Conservation (phyloP, 2,329 filamentous ascomycete genomes). For the Ambrosiella beaveri region DNA sequence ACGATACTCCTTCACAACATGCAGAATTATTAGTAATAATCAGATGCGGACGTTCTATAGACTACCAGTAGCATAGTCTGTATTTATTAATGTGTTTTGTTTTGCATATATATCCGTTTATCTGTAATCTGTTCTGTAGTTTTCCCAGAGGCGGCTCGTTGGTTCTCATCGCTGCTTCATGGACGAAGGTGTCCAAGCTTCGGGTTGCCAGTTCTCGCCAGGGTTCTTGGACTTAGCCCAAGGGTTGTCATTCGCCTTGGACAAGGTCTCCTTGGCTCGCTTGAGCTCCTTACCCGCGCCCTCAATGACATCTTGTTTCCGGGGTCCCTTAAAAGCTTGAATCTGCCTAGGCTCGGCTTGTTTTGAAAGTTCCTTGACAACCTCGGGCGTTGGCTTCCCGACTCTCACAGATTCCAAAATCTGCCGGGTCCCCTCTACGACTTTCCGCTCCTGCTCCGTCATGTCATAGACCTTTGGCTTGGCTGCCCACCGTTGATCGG, state of each 20-base stretch:
- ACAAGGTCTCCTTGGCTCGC: conserved; percentile 5
- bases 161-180: conserved; percentile 18
- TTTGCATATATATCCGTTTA: background rate
- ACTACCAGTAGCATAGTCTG: background rate
- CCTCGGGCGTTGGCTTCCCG: background rate
- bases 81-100: background rate
- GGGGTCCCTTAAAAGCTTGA: background rate
- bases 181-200: conserved; percentile 39
- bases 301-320: background rate
- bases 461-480: conserved; percentile 34
- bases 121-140: background rate
- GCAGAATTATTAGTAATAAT: background rate
- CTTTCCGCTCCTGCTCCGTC: conserved; percentile 17
- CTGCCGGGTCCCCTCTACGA: conserved; percentile 9
- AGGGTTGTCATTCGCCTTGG: conserved; percentile 27
- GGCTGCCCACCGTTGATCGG: conserved; percentile 46
- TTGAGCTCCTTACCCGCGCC: background rate
- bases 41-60: background rate
- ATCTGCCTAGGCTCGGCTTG: too few relatives aligned
- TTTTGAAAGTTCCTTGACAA: conserved; percentile 10
- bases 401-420: conserved; percentile 6
- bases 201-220: conserved; percentile 50
- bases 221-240: conserved; percentile 40
- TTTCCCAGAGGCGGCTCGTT: background rate
- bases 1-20: conserved; percentile 8